Percentiles rank a stretch among this genome's conserved stretches.
phyloP scores from a whole-genome alignment of 202 grass and related monocot genomes.

The Dendrocalamus latiflorus region DNA sequence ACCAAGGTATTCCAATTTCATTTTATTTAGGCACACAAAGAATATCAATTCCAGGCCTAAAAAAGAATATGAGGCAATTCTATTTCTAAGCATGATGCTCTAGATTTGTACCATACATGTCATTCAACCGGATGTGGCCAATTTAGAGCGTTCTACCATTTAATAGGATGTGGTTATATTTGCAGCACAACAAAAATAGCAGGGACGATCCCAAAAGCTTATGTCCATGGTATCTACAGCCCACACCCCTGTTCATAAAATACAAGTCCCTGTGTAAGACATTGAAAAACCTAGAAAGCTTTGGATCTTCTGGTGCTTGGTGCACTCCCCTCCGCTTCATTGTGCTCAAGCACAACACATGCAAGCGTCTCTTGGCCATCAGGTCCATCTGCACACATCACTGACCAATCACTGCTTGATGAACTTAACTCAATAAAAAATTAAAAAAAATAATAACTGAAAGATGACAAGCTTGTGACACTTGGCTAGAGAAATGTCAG shows the following conservation, averaged over 20 bases:
- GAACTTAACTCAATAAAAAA: background rate
- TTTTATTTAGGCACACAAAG: background rate
- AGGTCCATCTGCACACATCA: background rate
- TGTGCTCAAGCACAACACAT: background rate
- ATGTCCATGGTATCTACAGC: background rate
- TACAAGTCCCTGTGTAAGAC: background rate
- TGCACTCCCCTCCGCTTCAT: background rate
- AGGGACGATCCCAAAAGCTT: background rate
- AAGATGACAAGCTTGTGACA: background rate
- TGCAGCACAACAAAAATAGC: background rate
- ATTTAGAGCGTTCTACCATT: background rate
- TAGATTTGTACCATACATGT: background rate
- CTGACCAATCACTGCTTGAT: background rate
- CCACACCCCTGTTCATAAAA: background rate
- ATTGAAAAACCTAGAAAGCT: background rate
- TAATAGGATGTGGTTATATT: background rate
- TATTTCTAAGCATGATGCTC: background rate
- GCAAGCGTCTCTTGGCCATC: background rate
- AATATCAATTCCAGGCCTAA: background rate
- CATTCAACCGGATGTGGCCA: too few species aligned
- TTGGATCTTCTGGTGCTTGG: background rate
- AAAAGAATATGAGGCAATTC: background rate
- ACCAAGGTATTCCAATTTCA: conserved; percentile 19
- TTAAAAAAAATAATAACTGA: background rate
- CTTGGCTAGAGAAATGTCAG: background rate